Percentiles rank a stretch among this genome's conserved stretches.
Evolutionary conservation across 2,329 filamentous ascomycete species (phyloP).

Genomic region (Aspergillus sp.): DNA sequence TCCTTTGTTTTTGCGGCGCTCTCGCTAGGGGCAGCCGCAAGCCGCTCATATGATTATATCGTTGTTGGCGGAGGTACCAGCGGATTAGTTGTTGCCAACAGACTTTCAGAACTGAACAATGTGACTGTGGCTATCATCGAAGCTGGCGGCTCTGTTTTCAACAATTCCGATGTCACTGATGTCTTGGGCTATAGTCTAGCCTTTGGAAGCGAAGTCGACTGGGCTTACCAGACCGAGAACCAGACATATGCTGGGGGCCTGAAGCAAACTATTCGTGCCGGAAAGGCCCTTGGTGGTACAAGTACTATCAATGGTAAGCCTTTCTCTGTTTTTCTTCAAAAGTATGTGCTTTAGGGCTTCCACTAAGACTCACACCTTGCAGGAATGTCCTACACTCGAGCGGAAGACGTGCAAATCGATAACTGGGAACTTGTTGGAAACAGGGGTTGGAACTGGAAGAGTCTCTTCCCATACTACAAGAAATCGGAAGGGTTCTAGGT

Average conservation of each 20-base stretch:
- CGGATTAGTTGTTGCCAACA: slow-evolving; percentile 37
- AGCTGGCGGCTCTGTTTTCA: slow-evolving; percentile 30
- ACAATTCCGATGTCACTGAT: slow-evolving; percentile 31
- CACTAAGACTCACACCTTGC: not conserved
- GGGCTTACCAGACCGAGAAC: slow-evolving; percentile 41
- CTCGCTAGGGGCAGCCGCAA: slow-evolving; percentile 8
- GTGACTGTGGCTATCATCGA: slow-evolving; percentile 34
- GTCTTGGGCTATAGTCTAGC: slow-evolving; percentile 25
- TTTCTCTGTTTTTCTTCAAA: not conserved
- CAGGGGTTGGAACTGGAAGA: slow-evolving; percentile 35
- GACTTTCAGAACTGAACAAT: slow-evolving; percentile 33
- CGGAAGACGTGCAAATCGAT: slow-evolving; percentile 39
- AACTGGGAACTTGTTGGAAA: slow-evolving; percentile 37
- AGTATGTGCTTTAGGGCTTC: not conserved
- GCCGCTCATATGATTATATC: slow-evolving; percentile 31
- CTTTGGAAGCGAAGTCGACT: slow-evolving; percentile 42
- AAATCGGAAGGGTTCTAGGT: slow-evolving; percentile 31
- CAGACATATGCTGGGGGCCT: slow-evolving; percentile 42
- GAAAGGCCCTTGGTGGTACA: slow-evolving; percentile 46
- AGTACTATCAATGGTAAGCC: slow-evolving; percentile 44
- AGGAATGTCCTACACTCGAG: slow-evolving; percentile 43
- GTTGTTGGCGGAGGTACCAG: slow-evolving; percentile 38
- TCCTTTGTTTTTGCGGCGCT: slow-evolving; percentile 15
- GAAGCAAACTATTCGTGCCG: slow-evolving; percentile 38
- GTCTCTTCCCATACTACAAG: slow-evolving; percentile 31